phyloP scores from a whole-genome alignment of 768 basidiomycete genomes.

The Boletales sp. region DNA sequence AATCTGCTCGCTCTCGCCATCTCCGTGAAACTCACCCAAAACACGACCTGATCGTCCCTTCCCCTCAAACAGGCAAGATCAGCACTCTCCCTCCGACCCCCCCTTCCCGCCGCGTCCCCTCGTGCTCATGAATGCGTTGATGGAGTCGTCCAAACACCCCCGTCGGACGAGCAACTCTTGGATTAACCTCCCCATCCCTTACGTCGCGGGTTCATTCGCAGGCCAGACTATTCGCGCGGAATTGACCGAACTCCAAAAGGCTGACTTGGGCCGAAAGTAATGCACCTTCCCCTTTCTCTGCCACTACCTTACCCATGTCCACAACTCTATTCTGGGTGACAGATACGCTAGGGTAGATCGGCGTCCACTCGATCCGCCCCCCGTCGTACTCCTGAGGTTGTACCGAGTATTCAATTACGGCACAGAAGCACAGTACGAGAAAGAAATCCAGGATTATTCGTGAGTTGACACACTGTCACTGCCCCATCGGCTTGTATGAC shows the following conservation, averaged over 20 bases:
- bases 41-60: constrained; percentile 14
- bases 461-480: constrained; percentile 23
- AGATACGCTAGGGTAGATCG: constrained; percentile 62
- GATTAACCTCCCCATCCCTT: constrained; percentile 46
- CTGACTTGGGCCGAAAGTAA: constrained; percentile 65
- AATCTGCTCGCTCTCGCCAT: constrained; percentile 1
- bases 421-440: constrained; percentile 37
- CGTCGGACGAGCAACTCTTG: constrained; percentile 27
- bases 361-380: constrained; percentile 67
- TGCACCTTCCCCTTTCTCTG: constrained; percentile 7
- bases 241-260: constrained; percentile 61
- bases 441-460: constrained; percentile 52
- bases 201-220: constrained; percentile 56
- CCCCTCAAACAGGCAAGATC: constrained; percentile 7
- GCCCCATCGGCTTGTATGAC: not conserved
- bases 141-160: constrained; percentile 14
- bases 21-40: constrained; percentile 8
- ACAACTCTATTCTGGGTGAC: constrained; percentile 2
- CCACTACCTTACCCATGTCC: not conserved
- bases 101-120: not conserved
- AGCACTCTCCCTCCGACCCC: not conserved
- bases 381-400: constrained; percentile 50
- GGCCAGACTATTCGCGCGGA: constrained; percentile 53
- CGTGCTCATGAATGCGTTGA: constrained; percentile 17
- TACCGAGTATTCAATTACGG: constrained; percentile 43